Base-by-base conservation (phyloP, 306 rosid species). In the Inga oerstediana region DNA sequence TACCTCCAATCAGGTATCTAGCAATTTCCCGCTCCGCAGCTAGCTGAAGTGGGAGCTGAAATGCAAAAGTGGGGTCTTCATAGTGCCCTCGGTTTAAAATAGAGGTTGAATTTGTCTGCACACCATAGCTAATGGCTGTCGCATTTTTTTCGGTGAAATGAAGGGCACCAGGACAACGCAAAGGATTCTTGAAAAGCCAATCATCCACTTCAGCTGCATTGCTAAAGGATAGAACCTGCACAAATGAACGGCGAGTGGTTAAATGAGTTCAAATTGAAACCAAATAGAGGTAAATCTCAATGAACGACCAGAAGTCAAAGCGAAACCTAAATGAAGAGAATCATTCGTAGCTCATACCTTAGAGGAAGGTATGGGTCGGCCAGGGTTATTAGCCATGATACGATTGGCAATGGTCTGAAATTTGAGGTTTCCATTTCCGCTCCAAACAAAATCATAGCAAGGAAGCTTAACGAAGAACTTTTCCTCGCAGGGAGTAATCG, bases 11-110 rank as follows among this genome's bases (percentile, higher is more conserved):
- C 27, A 93, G 92, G 79, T 80, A 79, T 85, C 98, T 86, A 1
- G 99, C 94, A 43, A 95, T 93, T 81, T 95, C 98, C 41, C 98
- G 93, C 89, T 95, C 98, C 0, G 94, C 96, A 8, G 98, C 96
- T 49, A 95, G 81, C 93, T 92, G 98, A 83, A 95, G 98, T 15
- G 98, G 98, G 45, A 95, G 69, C 78, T 93, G 98, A 85, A 95
- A 93, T 44, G 89, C 67, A 61, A 37, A 34, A 4, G 91, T 90
- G n/a, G 97, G 92, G 17, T 95, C 96, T 84, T 95, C 90, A 67
- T 68, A 88, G 0, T 14, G 62, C 41, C 97, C 96, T 84, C 95
- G 83, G 59, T 24, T 73, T 39, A 10, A 58, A 32, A 83, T 81
- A 51, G 59, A 16, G 8, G 98, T 91, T 24, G 93, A 92, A 75